Percentiles rank a stretch among this genome's conserved stretches.
phyloP scores from a whole-genome alignment of 2,329 filamentous ascomycete species.

The Phaeosphaeria sp. region DNA sequence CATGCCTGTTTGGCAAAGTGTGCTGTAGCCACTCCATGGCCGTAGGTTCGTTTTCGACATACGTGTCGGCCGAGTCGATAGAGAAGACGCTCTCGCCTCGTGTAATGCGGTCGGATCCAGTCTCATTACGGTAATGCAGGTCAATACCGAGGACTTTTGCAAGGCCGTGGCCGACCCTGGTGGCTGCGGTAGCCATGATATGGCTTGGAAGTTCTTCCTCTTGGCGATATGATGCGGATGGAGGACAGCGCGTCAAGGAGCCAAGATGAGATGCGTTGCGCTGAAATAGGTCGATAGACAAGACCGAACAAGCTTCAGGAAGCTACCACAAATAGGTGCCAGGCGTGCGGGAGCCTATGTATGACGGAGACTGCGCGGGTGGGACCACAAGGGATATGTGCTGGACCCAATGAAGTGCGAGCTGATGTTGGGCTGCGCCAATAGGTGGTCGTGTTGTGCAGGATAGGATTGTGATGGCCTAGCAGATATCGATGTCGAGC shows the following conservation, averaged over 20 bases:
- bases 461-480: conserved; percentile 5
- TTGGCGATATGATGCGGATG: neutral
- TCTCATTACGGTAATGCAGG: conserved; percentile 70
- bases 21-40: conserved; percentile 73
- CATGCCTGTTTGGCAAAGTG: conserved; percentile 64
- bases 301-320: conserved; percentile 34
- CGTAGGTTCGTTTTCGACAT: conserved; percentile 82
- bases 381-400: conserved; percentile 16
- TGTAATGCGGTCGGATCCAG: conserved; percentile 67
- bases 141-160: conserved; percentile 86
- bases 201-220: neutral
- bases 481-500: conserved; percentile 14
- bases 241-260: neutral
- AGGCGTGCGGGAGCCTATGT: conserved; percentile 37
- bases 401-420: conserved; percentile 11
- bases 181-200: conserved; percentile 43
- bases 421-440: conserved; percentile 2
- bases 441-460: conserved; percentile 1
- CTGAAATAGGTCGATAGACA: conserved; percentile 17
- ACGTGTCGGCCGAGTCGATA: conserved; percentile 72
- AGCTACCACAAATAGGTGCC: conserved; percentile 29
- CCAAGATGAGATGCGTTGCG: conserved; percentile 15
- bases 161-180: conserved; percentile 72
- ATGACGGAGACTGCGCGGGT: conserved; percentile 13
- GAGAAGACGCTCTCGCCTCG: conserved; percentile 83